Evolutionary conservation across 2,329 filamentous ascomycete genomes (phyloP).

Genomic region (Penicillium corylophilum): DNA sequence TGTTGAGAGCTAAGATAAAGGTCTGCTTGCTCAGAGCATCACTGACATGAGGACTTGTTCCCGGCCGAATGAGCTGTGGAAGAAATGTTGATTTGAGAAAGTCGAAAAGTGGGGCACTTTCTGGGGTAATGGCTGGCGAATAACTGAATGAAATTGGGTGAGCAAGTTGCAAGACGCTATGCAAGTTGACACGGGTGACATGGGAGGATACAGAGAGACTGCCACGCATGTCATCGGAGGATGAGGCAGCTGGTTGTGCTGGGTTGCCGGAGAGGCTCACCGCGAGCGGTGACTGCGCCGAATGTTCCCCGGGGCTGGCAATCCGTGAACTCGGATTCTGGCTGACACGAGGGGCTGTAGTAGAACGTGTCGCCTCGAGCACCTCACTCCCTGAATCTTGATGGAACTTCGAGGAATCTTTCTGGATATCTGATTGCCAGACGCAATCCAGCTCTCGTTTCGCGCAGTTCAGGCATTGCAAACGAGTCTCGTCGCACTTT

Average conservation of each 20-base stretch:
- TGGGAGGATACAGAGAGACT: not conserved
- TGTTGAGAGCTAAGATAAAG: constrained; percentile 10
- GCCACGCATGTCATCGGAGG: not conserved
- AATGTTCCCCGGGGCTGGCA: not conserved
- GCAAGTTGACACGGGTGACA: not conserved
- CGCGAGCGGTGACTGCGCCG: not conserved
- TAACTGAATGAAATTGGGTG: not conserved
- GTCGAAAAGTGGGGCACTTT: constrained; percentile 20
- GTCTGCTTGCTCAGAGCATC: constrained; percentile 12
- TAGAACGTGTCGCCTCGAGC: not conserved
- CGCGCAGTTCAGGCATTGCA: constrained; percentile 20
- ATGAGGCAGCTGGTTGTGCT: not conserved
- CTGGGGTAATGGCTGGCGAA: constrained; percentile 3
- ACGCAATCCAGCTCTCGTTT: constrained; percentile 12
- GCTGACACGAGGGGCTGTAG: too few species aligned
- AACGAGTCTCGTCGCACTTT: constrained; percentile 26
- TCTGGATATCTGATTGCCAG: not conserved
- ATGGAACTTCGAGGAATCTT: constrained; percentile 2
- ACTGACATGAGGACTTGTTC: constrained; percentile 9
- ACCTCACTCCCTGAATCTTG: not conserved
- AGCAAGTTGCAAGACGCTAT: not conserved
- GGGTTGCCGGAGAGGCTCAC: not conserved
- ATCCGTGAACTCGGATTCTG: not conserved
- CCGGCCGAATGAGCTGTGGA: constrained; percentile 22
- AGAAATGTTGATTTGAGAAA: constrained; percentile 22